These are phyloP conservation scores for Chloris gayana DNA, from an alignment of 176 grass and related monocot species.

Conservation along the genomic window DNA sequence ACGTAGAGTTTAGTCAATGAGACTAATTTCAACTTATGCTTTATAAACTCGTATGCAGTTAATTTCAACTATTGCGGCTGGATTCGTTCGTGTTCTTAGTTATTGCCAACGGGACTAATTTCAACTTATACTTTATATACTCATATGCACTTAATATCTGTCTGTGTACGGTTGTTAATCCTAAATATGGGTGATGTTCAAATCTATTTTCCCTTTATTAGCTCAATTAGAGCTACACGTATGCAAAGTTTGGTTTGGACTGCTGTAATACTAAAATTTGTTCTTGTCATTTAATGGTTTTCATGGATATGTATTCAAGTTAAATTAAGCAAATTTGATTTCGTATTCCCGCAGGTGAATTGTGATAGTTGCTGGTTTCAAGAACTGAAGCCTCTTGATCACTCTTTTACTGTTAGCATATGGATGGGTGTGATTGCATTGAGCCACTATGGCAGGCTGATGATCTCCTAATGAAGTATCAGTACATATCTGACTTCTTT, in stretches of 20 bases:
- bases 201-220: neutral
- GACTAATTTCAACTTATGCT: too few species aligned
- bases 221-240: neutral
- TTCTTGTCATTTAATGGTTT: conserved; percentile 10
- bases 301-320: neutral
- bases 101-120: neutral
- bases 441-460: conserved; percentile 77
- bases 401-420: conserved; percentile 28
- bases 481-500: conserved; percentile 94
- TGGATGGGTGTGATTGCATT: conserved; percentile 89
- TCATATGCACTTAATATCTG: neutral
- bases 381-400: conserved; percentile 17
- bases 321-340: conserved; percentile 3
- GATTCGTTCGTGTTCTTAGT: neutral
- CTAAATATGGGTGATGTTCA: neutral
- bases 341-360: conserved; percentile 27
- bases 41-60: too few species aligned
- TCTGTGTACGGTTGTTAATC: too few species aligned
- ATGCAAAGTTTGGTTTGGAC: neutral
- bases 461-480: conserved; percentile 93
- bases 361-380: conserved; percentile 18
- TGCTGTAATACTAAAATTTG: neutral
- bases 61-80: neutral
- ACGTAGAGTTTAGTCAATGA: neutral
- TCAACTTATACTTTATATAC: neutral